Evolutionary conservation across 441 rosid genomes (phyloP).

Genomic region (Populus hybrid): DNA sequence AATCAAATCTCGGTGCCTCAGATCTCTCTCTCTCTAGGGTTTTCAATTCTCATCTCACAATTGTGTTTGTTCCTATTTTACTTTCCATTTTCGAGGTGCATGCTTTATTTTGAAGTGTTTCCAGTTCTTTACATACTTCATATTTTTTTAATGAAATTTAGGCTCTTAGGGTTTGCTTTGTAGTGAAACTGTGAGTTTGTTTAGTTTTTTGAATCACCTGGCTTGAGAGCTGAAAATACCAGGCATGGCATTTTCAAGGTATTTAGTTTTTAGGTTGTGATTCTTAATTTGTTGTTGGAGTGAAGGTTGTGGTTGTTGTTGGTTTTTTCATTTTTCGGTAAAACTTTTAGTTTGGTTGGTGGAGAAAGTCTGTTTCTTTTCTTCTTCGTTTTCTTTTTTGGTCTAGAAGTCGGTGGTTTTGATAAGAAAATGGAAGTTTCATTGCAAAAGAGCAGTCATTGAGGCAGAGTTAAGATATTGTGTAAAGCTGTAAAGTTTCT

Average conservation of each 20-base stretch:
- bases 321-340: not conserved
- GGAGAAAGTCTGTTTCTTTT: not conserved
- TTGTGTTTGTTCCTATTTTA: not conserved
- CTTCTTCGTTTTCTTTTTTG: not conserved
- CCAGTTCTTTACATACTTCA: not conserved
- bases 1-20: slow-evolving; percentile 14
- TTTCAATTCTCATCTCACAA: slow-evolving; percentile 15
- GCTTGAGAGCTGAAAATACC: not conserved
- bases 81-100: slow-evolving; percentile 10
- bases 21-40: slow-evolving; percentile 16
- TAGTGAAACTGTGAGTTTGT: slow-evolving; percentile 5
- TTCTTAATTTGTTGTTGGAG: not conserved
- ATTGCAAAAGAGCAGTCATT: slow-evolving; percentile 6
- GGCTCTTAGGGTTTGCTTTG: slow-evolving; percentile 4
- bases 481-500: not conserved
- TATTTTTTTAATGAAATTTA: too few relatives aligned
- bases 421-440: slow-evolving; percentile 10
- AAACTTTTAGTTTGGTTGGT: slow-evolving; percentile 9
- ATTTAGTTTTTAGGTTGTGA: not conserved
- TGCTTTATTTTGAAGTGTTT: slow-evolving; percentile 12
- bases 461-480: not conserved
- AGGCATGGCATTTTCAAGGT: not conserved
- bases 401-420: slow-evolving; percentile 4
- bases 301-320: slow-evolving; percentile 8
- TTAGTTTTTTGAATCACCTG: not conserved